Evolutionary conservation across 139 green algal genomes (phyloP), one percentile per base, ranked within the genome.

Genomic region (Volvox africanus): DNA sequence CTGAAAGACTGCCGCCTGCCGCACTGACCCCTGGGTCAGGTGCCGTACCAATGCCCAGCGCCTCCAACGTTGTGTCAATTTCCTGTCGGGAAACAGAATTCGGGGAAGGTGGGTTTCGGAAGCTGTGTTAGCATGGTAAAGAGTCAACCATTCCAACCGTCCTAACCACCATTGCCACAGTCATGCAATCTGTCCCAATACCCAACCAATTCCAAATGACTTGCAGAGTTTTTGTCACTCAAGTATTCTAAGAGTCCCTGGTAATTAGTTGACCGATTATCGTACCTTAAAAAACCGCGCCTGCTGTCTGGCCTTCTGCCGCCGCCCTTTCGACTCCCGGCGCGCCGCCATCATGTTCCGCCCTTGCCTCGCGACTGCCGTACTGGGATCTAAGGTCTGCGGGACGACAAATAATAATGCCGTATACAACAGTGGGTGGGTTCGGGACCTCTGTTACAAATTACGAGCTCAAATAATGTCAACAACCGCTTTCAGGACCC

Each of bases 221-320:
- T n/a, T n/a, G n/a, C n/a, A n/a, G n/a, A n/a, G n/a, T n/a, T n/a
- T n/a, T n/a, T n/a, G n/a, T n/a, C n/a, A 14, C 6, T 28, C 67
- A 75, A 6, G 3, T 55, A 55, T 28, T 14, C 22, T 28, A 75
- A 32, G 67, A 75, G 14, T 26, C 67, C 67, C 11, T 75, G 24
- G 67, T 28, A 26, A 14, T 28, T 32, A 75, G 14, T 28, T 75
- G 22, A 75, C 24, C 67, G 22, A 11, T 28, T 28, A 3, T 75
- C 71, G 16, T n/a, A 90, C 86, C 86, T 90, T 90, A 75, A 90
- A 90, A 69, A 90, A 90, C 2, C 86, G 50, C 13, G 71, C 86
- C 86, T 90, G 71, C 73, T 83, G 73, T 55, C 86, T 73, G 12
- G 86, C 86, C 86, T 90, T 90, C n/a, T 77, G 86, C 2, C 73